Conservation (phyloP, 2,329 filamentous ascomycete genomes). For the Pseudogymnoascus sp. region DNA sequence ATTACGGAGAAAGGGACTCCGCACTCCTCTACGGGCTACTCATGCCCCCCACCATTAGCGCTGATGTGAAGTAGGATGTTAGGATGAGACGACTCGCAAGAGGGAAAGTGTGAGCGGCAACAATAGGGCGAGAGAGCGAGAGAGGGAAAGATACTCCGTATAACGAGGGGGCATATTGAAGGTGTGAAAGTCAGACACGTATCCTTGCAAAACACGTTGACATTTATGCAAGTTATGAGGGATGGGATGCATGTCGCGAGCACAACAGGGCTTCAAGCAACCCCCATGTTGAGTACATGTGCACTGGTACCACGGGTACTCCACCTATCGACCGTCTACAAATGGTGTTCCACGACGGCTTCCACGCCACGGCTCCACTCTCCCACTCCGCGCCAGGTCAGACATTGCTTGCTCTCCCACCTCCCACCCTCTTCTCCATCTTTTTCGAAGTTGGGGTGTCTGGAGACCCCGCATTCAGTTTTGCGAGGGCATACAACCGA, state of each 20-base stretch:
- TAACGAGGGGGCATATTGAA: neutral
- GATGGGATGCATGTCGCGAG: neutral
- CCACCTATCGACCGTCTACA: neutral
- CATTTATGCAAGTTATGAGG: slow-evolving; percentile 3
- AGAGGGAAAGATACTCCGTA: neutral
- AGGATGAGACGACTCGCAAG: neutral
- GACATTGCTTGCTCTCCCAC: neutral
- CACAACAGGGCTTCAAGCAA: neutral
- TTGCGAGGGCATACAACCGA: slow-evolving; percentile 8
- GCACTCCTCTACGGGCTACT: neutral
- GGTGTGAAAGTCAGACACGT: neutral
- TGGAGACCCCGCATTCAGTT: slow-evolving; percentile 1
- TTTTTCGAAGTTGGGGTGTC: slow-evolving; percentile 1
- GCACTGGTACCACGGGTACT: neutral
- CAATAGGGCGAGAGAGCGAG: neutral
- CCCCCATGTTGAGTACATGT: neutral
- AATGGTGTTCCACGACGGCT: slow-evolving; percentile 5
- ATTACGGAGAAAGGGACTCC: slow-evolving; percentile 6
- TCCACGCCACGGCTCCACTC: slow-evolving; percentile 2
- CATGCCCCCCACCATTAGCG: slow-evolving; percentile 1
- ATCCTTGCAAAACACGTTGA: slow-evolving; percentile 6
- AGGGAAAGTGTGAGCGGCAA: neutral
- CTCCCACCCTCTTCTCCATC: slow-evolving; percentile 5
- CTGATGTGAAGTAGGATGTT: neutral
- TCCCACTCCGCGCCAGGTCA: slow-evolving; percentile 2